These are phyloP conservation scores for Globisporangium paddicum DNA, from an alignment of 352 stramenopile genomes.

Conservation along the genomic window DNA sequence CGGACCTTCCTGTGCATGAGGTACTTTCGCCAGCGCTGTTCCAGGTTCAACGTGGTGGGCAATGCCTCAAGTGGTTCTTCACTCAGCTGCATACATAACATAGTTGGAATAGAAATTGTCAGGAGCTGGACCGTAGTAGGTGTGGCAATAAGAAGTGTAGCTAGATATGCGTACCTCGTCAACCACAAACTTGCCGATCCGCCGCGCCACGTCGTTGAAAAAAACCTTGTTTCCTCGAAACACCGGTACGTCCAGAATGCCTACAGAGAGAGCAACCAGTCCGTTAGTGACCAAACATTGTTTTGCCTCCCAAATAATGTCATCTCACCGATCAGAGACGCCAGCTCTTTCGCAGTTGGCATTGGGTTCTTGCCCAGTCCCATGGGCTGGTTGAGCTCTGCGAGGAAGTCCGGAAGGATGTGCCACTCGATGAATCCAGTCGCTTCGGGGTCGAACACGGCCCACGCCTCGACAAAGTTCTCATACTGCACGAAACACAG, in stretches of 20 bases:
- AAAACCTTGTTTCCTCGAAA: slow-evolving; percentile 61
- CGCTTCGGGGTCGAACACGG: slow-evolving; percentile 75
- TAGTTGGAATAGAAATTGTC: too few relatives aligned
- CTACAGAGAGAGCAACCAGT: slow-evolving; percentile 10
- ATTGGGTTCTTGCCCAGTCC: slow-evolving; percentile 42
- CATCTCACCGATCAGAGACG: slow-evolving; percentile 37
- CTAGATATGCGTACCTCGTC: slow-evolving; percentile 27
- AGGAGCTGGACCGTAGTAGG: neutral
- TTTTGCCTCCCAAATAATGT: too few relatives aligned
- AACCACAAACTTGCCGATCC: slow-evolving; percentile 55
- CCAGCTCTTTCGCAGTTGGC: slow-evolving; percentile 37
- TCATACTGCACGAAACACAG: slow-evolving; percentile 45
- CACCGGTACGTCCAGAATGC: slow-evolving; percentile 45
- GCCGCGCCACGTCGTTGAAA: slow-evolving; percentile 55
- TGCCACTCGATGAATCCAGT: slow-evolving; percentile 79
- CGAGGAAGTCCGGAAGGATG: slow-evolving; percentile 54
- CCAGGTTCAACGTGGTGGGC: slow-evolving; percentile 43
- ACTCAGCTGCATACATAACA: slow-evolving; percentile 27
- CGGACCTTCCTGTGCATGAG: slow-evolving; percentile 41
- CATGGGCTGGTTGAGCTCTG: slow-evolving; percentile 58
- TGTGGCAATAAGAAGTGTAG: too few relatives aligned
- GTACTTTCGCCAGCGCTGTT: slow-evolving; percentile 57
- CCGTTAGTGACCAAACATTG: too few relatives aligned
- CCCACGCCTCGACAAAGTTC: slow-evolving; percentile 73
- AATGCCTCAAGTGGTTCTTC: slow-evolving; percentile 43